Conservation (phyloP, 2,329 filamentous ascomycete genomes). For the Golovinomyces cichoracearum region DNA sequence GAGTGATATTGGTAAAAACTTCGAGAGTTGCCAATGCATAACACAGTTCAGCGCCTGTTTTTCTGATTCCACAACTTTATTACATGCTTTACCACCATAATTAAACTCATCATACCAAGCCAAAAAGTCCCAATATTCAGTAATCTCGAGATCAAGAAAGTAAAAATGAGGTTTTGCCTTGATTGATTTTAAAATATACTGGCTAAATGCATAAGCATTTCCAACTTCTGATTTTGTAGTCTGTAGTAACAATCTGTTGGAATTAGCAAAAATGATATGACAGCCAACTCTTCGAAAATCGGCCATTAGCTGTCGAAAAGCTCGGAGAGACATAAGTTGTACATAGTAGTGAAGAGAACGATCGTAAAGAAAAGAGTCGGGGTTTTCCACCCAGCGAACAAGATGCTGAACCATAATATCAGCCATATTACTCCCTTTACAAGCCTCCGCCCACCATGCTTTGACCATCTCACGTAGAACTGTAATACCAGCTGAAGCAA, state of each 20-base stretch:
- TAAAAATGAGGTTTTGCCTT: slow-evolving; percentile 87
- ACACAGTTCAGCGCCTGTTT: slow-evolving; percentile 66
- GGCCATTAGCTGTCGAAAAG: slow-evolving; percentile 85
- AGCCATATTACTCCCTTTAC: slow-evolving; percentile 72
- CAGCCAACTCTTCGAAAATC: slow-evolving; percentile 90
- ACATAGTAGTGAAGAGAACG: slow-evolving; percentile 87
- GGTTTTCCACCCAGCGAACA: slow-evolving; percentile 87
- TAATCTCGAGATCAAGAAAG: slow-evolving; percentile 90
- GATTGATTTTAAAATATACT: slow-evolving; percentile 95
- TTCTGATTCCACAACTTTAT: slow-evolving; percentile 49
- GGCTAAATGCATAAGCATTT: slow-evolving; percentile 86
- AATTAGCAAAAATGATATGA: slow-evolving; percentile 80
- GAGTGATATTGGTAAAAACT: slow-evolving; percentile 56
- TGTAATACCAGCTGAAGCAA: slow-evolving; percentile 69
- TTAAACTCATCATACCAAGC: slow-evolving; percentile 99
- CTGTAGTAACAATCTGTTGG: slow-evolving; percentile 71
- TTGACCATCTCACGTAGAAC: slow-evolving; percentile 97
- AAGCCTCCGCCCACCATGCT: slow-evolving; percentile 91
- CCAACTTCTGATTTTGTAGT: slow-evolving; percentile 92
- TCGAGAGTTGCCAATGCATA: slow-evolving; percentile 95
- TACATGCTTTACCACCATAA: slow-evolving; percentile 81
- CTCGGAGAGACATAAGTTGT: slow-evolving; percentile 94
- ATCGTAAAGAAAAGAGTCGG: slow-evolving; percentile 86
- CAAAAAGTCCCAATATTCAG: slow-evolving; percentile 97
- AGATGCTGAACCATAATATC: slow-evolving; percentile 94